Evolutionary conservation across 129 eudicot genomes (phyloP).

Genomic region (sunflower (Helianthus annuus)): HanXRQr2.0-SUNRISE NC_035435.2:172993004-172993503

Average conservation of each 20-base stretch:
- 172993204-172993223: too few species aligned
- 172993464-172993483: neutral
- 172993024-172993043: neutral
- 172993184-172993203: too few species aligned
- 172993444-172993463: constrained; percentile 24
- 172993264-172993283: constrained; percentile 54
- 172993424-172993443: constrained; percentile 33
- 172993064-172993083: too few species aligned
- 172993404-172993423: constrained; percentile 96
- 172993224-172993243: neutral
- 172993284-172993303: constrained; percentile 57
- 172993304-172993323: constrained; percentile 56
- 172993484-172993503: constrained; percentile 4
- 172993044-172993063: neutral
- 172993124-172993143: neutral
- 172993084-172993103: neutral
- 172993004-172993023: neutral
- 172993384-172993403: constrained; percentile 78
- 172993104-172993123: neutral
- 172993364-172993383: constrained; percentile 89
- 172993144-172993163: neutral
- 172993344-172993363: constrained; percentile 82
- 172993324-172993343: constrained; percentile 54
- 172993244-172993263: neutral
- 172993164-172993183: neutral